Evolutionary conservation across 306 rosid species (phyloP), one percentile per base, ranked within the genome.

Genomic region (Corylus heterophylla): DNA sequence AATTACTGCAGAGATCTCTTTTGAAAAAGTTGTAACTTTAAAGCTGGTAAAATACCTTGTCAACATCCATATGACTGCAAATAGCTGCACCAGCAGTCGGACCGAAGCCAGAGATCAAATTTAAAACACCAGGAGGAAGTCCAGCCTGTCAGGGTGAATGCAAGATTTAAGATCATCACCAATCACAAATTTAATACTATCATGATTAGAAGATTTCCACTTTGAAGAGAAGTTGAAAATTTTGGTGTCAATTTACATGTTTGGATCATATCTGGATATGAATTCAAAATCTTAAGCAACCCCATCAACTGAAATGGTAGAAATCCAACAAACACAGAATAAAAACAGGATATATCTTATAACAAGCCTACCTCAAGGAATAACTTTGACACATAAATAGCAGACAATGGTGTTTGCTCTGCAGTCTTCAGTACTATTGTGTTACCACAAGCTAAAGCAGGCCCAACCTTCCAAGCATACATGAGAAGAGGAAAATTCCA

Each of bases 401-500:
- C 97, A 67, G 97, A 85, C 73, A 92, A 86, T 11, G 97, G 97
- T 77, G 96, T 92, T 75, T 85, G 97, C 85, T 92, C 97, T 18
- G 97, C 91, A 31, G 92, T 88, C 88, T 92, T 90, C 70, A 90
- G 66, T 50, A 90, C 90, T 71, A 89, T n/a, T 16, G 96, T 88
- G 83, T 92, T 92, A 58, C 97, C 97, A 81, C 92, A 86, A 5
- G 92, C 93, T 79, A 92, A 82, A 50, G 97, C 93, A 47, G 97
- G 97, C 9, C 90, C 96, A 58, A 92, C 86, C 89, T 92, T 90
- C 97, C 97, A 92, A 74, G 90, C 85, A 71, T 66, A 89, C 83
- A 92, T 88, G 74, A 92, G 70, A 72, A 92, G 88, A 54, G 97
- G 97, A 84, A 92, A 92, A 78, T 92, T 92, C 96, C 97, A 92